Conservation (phyloP, 1,284 basidiomycete species). For the Trichosporon coremiiforme region DNA sequence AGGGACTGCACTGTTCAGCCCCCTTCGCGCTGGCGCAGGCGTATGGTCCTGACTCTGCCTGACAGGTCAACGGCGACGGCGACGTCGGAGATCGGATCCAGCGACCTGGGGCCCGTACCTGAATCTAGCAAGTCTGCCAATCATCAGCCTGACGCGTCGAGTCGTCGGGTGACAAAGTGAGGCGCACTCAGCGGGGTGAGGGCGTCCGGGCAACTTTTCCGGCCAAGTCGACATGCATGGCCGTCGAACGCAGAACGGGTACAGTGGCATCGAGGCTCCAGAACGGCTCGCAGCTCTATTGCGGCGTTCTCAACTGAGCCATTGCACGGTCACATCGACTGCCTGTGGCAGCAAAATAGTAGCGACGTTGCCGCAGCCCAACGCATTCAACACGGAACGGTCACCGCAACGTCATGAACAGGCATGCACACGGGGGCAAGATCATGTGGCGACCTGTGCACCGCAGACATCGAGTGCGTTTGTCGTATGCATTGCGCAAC, state of each 20-base stretch:
- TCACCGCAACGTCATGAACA: too few relatives aligned
- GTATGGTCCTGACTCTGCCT: neutral
- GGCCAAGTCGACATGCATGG: neutral
- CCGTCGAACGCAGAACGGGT: neutral
- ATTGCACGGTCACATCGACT: too few relatives aligned
- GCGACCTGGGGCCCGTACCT: constrained; percentile 3
- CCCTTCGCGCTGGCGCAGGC: neutral
- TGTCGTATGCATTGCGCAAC: neutral
- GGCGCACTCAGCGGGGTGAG: neutral
- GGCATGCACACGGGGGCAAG: neutral
- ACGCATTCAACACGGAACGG: too few relatives aligned
- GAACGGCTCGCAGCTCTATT: too few relatives aligned
- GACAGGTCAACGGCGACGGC: neutral
- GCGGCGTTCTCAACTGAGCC: too few relatives aligned
- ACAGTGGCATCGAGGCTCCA: too few relatives aligned
- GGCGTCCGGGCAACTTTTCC: neutral
- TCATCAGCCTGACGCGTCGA: neutral
- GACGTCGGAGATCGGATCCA: constrained; percentile 12
- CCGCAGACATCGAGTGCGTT: neutral
- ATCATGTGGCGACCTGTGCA: neutral
- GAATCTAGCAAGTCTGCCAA: neutral
- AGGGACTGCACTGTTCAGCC: constrained; percentile 7
- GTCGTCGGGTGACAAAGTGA: neutral
- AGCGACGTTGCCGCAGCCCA: too few relatives aligned
- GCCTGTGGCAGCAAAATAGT: too few relatives aligned